These are phyloP conservation scores for Talaromyces atroroseus DNA, from an alignment of 2,329 filamentous ascomycete genomes.

Conservation along the genomic window DNA sequence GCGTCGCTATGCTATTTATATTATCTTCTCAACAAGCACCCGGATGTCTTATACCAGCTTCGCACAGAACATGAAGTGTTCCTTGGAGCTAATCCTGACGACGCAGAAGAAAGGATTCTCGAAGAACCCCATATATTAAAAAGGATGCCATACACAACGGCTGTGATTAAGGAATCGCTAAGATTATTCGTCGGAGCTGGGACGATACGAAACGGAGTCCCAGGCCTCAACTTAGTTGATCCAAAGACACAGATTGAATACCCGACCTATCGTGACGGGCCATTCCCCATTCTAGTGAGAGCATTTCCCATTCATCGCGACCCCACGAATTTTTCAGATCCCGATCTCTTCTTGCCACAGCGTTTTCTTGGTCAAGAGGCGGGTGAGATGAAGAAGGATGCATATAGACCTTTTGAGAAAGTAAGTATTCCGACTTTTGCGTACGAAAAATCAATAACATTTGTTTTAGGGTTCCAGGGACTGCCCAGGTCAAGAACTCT, in stretches of 20 bases:
- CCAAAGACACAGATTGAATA: not conserved
- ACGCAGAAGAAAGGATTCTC: not conserved
- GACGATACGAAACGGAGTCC: not conserved
- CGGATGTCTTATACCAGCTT: not conserved
- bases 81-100: not conserved
- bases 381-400: not conserved
- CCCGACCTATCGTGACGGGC: not conserved
- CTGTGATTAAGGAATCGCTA: not conserved
- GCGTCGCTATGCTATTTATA: not conserved
- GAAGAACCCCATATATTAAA: not conserved
- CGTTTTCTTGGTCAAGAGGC: not conserved
- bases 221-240: not conserved
- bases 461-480: not conserved
- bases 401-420: not conserved
- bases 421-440: not conserved
- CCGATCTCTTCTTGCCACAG: not conserved
- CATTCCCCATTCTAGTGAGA: not conserved
- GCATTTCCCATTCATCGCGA: not conserved
- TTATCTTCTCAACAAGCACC: not conserved
- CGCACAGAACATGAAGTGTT: not conserved
- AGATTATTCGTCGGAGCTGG: not conserved
- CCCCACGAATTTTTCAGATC: not conserved
- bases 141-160: not conserved
- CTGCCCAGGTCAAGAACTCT: not conserved
- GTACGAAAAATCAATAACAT: not conserved